Conservation (phyloP, 2,329 filamentous ascomycete species). For the Huntiella abstrusa region DNA sequence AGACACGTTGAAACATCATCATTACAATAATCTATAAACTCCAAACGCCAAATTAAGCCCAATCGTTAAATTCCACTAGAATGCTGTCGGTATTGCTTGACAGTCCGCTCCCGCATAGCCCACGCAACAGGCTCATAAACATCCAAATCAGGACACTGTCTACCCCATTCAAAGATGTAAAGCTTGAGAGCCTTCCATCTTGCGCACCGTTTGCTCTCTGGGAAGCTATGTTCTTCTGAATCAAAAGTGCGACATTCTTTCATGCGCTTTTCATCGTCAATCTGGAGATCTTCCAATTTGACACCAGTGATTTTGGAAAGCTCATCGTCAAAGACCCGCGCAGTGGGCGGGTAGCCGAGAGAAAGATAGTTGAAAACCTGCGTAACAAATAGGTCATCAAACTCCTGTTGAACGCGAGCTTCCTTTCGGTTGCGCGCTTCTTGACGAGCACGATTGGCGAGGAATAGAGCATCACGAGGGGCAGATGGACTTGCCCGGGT, state of each 20-base stretch:
- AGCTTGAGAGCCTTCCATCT: slow-evolving; percentile 69
- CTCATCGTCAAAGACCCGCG: slow-evolving; percentile 67
- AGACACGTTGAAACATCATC: no score
- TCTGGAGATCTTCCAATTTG: slow-evolving; percentile 45
- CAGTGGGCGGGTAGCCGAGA: slow-evolving; percentile 74
- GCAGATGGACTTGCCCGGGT: neutral
- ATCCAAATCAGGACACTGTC: slow-evolving; percentile 62
- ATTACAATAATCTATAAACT: no score
- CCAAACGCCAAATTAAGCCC: no score
- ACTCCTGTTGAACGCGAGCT: slow-evolving; percentile 42
- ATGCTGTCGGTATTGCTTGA: no score
- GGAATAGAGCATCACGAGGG: slow-evolving; percentile 2
- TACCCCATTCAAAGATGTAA: slow-evolving; percentile 80
- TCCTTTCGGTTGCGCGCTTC: slow-evolving; percentile 26
- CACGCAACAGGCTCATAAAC: slow-evolving; percentile 37
- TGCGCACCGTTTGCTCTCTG: slow-evolving; percentile 30
- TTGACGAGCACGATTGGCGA: neutral
- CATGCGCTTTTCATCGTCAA: slow-evolving; percentile 43
- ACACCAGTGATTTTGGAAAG: slow-evolving; percentile 64
- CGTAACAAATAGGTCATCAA: slow-evolving; percentile 68
- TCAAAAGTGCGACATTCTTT: slow-evolving; percentile 57
- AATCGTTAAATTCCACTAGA: no score
- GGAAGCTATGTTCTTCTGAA: slow-evolving; percentile 17
- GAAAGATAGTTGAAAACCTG: slow-evolving; percentile 97
- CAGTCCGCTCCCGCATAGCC: slow-evolving; percentile 41